Evolutionary conservation across 2,329 filamentous ascomycete species (phyloP), one percentile per base, ranked within the genome.

Genomic region (Bipolaris victoriae): DNA sequence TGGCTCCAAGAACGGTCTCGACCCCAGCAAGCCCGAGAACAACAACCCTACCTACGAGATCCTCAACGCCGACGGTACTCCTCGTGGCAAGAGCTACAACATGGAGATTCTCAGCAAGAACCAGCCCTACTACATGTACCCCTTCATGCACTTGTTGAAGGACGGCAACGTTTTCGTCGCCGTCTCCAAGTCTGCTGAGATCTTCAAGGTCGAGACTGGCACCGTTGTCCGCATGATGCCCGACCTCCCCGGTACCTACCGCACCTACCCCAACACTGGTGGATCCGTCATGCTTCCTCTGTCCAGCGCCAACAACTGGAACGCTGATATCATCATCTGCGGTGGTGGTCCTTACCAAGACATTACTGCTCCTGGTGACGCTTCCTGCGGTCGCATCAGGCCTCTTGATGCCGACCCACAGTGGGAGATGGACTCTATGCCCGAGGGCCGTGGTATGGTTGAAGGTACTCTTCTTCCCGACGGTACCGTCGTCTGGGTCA

Each of bases 31-130:
- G 55, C 71, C 72, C 3, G 75, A 79, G 46, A 87, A 88, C 76
- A 87, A 87, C 76, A 87, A 88, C 66, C 85, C 85, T 2, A 88
- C 85, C 1, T 87, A 86, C 68, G 85, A 88, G 67, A 80, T 86
- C 24, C 74, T 87, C n/a, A 80, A 82, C 55, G 59, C 74, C 26
- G 65, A 79, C 40, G 85, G 82, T 55, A 70, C 79, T 41, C 78
- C 80, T 3, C 72, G 76, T 44, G 83, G 83, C 46, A 68, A 73
- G 16, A 85, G 78, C 65, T 78, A 81, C 41, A 71, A 73, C 7
- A 79, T 87, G 78, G 80, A 83, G 4, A 83, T 87, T 36, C 75
- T 88, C 22, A 77, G 75, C 52, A 81, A 81, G 67, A 85, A 84
- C 62, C 83, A 86, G 69, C 85, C 85, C 13, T 87, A 87, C 74